phyloP scores from a whole-genome alignment of 371 early-diverging fungal species.

The Dentiscutata heterogama region DNA sequence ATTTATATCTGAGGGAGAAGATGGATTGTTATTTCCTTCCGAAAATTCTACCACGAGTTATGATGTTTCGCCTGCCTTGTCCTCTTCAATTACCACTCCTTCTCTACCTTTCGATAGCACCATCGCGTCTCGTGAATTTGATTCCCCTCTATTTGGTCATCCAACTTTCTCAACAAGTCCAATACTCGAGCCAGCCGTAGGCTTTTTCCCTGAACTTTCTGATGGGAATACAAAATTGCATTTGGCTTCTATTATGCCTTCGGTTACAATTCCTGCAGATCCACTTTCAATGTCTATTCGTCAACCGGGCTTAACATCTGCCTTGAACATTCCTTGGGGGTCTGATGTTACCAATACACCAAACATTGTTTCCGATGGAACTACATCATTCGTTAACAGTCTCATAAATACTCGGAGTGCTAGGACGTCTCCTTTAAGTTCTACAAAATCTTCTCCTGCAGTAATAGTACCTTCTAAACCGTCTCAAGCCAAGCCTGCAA shows the following conservation, averaged over 20 bases:
- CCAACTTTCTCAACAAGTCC: neutral
- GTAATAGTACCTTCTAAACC: neutral
- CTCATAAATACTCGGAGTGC: too few relatives aligned
- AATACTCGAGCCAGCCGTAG: neutral
- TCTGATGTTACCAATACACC: neutral
- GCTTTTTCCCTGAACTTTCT: constrained; percentile 12
- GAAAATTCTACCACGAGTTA: neutral
- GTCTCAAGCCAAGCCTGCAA: neutral
- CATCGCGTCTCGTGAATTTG: neutral
- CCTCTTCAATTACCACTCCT: constrained; percentile 14
- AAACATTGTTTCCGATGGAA: neutral
- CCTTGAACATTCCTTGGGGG: neutral
- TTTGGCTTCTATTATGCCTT: neutral
- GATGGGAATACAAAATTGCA: neutral
- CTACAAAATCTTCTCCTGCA: neutral
- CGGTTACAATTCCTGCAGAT: constrained; percentile 2
- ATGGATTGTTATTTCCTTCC: neutral
- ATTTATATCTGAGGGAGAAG: neutral
- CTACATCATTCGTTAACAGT: too few relatives aligned
- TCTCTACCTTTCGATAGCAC: too few relatives aligned
- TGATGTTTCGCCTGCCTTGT: neutral
- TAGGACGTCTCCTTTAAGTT: too few relatives aligned
- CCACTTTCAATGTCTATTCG: too few relatives aligned
- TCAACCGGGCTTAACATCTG: neutral
- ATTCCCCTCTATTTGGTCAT: neutral